Evolutionary conservation across 805 yeast genomes (phyloP).

Genomic region (Nakazawaea laoshanensis): DNA sequence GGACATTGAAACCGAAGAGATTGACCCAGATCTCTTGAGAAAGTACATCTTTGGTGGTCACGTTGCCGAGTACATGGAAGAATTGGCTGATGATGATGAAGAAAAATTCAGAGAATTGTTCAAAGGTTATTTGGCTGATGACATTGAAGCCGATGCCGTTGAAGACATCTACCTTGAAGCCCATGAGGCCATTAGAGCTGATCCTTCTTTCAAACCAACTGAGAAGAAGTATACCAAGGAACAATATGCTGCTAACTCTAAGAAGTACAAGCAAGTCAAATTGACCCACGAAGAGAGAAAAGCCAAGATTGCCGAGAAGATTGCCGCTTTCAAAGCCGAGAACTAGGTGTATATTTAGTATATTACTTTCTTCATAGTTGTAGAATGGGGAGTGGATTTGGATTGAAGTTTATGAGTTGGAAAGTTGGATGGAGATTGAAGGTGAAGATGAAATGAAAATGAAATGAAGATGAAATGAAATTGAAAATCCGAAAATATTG

Average conservation of each 20-base stretch:
- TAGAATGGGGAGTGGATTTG: too few relatives aligned
- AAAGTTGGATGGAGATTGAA: too few relatives aligned
- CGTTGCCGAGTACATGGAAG: slow-evolving; percentile 99
- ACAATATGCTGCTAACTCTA: slow-evolving; percentile 94
- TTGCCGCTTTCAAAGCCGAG: slow-evolving; percentile 75
- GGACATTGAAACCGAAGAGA: slow-evolving; percentile 98
- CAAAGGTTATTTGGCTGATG: slow-evolving; percentile 95
- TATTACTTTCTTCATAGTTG: too few relatives aligned
- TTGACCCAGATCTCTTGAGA: slow-evolving; percentile 95
- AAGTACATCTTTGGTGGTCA: slow-evolving; percentile 99
- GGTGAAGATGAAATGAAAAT: too few relatives aligned
- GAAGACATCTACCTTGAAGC: slow-evolving; percentile 95
- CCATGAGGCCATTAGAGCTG: slow-evolving; percentile 92
- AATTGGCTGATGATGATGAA: slow-evolving; percentile 99
- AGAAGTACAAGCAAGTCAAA: slow-evolving; percentile 83
- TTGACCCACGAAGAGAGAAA: slow-evolving; percentile 87
- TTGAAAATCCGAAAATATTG: too few relatives aligned
- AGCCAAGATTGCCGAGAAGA: slow-evolving; percentile 86
- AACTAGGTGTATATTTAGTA: slow-evolving; percentile 24
- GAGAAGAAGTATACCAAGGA: slow-evolving; percentile 93
- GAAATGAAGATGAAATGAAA: too few relatives aligned
- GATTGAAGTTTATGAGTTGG: too few relatives aligned
- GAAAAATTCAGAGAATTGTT: slow-evolving; percentile 96
- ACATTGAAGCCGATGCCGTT: slow-evolving; percentile 91
- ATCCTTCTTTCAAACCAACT: slow-evolving; percentile 86